Evolutionary conservation across 768 basidiomycete genomes (phyloP).

Genomic region (Lentinula guzmanii): DNA sequence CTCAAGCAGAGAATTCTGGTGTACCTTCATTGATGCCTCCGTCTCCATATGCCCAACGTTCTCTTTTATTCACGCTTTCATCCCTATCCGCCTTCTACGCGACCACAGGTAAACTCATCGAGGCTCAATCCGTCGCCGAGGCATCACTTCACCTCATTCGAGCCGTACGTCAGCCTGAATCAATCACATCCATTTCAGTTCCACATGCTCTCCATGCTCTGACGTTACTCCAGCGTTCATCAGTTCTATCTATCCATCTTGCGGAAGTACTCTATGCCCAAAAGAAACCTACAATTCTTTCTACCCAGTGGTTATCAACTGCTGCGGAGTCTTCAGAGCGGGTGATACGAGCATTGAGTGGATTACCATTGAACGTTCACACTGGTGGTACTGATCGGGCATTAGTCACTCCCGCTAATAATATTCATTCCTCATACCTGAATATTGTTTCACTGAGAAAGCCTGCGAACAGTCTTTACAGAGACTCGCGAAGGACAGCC

Average conservation of each 20-base stretch:
- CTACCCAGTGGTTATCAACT: slow-evolving; percentile 49
- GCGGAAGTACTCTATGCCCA: slow-evolving; percentile 65
- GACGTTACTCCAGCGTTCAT: slow-evolving; percentile 66
- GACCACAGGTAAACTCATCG: slow-evolving; percentile 43
- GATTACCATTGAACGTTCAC: slow-evolving; percentile 25
- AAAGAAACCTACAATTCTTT: slow-evolving; percentile 29
- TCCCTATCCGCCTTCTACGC: slow-evolving; percentile 72
- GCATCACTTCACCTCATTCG: slow-evolving; percentile 48
- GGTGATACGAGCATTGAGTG: slow-evolving; percentile 49
- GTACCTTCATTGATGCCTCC: slow-evolving; percentile 37
- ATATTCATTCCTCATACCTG: slow-evolving; percentile 37
- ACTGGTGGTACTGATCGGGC: not conserved
- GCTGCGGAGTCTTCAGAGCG: slow-evolving; percentile 68
- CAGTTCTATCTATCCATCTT: slow-evolving; percentile 67
- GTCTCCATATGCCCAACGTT: slow-evolving; percentile 60
- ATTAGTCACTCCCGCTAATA: slow-evolving; percentile 5
- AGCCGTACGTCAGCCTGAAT: slow-evolving; percentile 41
- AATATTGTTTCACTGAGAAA: slow-evolving; percentile 45
- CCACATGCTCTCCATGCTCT: slow-evolving; percentile 59
- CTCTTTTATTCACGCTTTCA: slow-evolving; percentile 52
- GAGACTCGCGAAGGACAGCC: slow-evolving; percentile 64
- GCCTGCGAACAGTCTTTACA: slow-evolving; percentile 52
- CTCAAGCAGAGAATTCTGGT: slow-evolving; percentile 17
- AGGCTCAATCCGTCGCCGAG: slow-evolving; percentile 56
- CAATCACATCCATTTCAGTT: slow-evolving; percentile 37